A percentile compares a stretch with the other conserved stretches of the same genome.
Evolutionary conservation across 2,329 filamentous ascomycete genomes (phyloP).

Genomic region (Xenosphaeropsis pyriputrescens): DNA sequence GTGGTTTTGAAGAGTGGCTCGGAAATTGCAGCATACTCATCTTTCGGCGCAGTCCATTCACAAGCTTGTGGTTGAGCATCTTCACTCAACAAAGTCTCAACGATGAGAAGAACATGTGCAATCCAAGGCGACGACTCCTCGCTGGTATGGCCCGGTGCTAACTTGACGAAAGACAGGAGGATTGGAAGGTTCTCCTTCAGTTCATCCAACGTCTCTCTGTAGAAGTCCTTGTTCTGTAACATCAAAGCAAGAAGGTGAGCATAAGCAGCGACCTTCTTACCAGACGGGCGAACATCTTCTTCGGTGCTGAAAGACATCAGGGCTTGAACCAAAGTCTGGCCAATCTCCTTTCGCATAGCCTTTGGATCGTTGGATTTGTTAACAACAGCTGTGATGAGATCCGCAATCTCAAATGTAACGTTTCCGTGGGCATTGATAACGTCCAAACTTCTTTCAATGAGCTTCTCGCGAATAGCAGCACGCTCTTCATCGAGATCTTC

Average conservation of each 20-base stretch:
- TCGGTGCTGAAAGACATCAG: slow-evolving; percentile 54
- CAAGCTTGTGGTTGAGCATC: slow-evolving; percentile 70
- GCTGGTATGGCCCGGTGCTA: slow-evolving; percentile 46
- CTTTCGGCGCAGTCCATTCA: slow-evolving; percentile 47
- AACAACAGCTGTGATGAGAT: slow-evolving; percentile 67
- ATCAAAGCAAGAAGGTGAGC: slow-evolving; percentile 83
- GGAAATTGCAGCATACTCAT: slow-evolving; percentile 31
- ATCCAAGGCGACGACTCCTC: slow-evolving; percentile 89
- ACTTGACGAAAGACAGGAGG: slow-evolving; percentile 66
- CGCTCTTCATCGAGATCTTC: slow-evolving; percentile 72
- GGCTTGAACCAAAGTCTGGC: slow-evolving; percentile 69
- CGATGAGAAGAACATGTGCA: slow-evolving; percentile 73
- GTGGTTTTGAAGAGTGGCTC: slow-evolving; percentile 42
- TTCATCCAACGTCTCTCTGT: slow-evolving; percentile 57
- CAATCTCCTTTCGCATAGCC: slow-evolving; percentile 54
- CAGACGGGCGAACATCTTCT: slow-evolving; percentile 32
- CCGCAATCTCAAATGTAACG: slow-evolving; percentile 80
- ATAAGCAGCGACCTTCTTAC: slow-evolving; percentile 70
- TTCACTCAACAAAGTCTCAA: slow-evolving; percentile 81
- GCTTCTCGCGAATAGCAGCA: slow-evolving; percentile 52
- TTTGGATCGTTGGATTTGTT: slow-evolving; percentile 40
- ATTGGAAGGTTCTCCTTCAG: slow-evolving; percentile 64
- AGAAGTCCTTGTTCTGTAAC: slow-evolving; percentile 71
- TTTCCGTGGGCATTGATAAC: slow-evolving; percentile 78
- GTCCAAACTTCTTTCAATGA: slow-evolving; percentile 84